Evolutionary conservation across 2,329 filamentous ascomycete genomes (phyloP), one percentile per base, ranked within the genome.

Genomic region (Aspergillus sojae): DNA sequence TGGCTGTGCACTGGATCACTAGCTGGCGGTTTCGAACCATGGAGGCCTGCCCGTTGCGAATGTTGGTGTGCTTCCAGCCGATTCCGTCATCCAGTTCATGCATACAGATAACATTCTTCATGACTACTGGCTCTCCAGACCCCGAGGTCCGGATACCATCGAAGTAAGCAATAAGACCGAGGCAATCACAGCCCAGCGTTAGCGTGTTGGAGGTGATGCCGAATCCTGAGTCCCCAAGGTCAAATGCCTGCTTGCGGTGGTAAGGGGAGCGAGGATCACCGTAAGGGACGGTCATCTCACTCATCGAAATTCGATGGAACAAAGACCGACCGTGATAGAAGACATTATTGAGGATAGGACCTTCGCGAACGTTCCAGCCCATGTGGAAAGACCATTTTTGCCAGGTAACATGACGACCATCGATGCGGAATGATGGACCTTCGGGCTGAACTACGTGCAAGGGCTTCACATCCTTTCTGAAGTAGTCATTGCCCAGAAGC

Each of bases 1-100:
- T 91, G 66, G 89, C 86, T 74, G 91, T 88, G 71, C 86, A 88
- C 68, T 91, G 89, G 2, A 91, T 75, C 0, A 91, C 87, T 2
- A 91, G 81, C 67, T 89, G 85, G 0, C 89, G 83, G 62, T 83
- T 81, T 9, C 89, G 81, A 0, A 85, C 86, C 0, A 90, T 86
- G 1, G 88, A 86, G 0, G 87, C 87, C 1, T 86, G 82, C 32
- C 82, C 81, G 0, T 87, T 91, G 4, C 88, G 82, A 79, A 85
- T 89, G 77, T 91, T 90, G 5, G 88, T 89, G 75, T 91, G 89
- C 71, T 91, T 91, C 88, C 88, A 91, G 7, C 84, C 82, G 48
- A 91, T 89, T 5, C 89, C 89, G 59, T 86, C 85, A 68, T 91
- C 89, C 71, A 90, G 86, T 73, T 91, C 89, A 70, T 91, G 89